phyloP scores from a whole-genome alignment of 306 rosid species.

The Lupinus albus region DNA sequence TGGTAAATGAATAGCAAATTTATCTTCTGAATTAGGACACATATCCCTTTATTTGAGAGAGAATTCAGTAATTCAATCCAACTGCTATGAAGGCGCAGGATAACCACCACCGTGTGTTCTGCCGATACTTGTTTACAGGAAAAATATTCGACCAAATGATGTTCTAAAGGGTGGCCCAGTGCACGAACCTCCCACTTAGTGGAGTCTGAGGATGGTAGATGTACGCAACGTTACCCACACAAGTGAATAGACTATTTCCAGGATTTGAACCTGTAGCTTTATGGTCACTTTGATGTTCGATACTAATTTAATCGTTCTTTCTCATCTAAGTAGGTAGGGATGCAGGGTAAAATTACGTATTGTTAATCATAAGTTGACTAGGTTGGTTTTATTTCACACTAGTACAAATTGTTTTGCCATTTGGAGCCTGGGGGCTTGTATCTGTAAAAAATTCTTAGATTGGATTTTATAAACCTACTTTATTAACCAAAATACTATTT shows the following conservation, averaged over 20 bases:
- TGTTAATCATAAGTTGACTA: not conserved
- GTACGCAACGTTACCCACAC: too few relatives aligned
- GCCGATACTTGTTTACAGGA: not conserved
- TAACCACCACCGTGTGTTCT: slow-evolving; percentile 1
- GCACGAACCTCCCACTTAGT: too few relatives aligned
- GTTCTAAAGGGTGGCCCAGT: too few relatives aligned
- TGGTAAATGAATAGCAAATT: not conserved
- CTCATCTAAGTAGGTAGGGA: not conserved
- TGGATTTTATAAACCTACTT: slow-evolving; percentile 16
- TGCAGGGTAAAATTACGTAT: not conserved
- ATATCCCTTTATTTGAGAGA: not conserved
- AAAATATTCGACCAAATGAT: not conserved
- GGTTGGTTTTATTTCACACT: not conserved
- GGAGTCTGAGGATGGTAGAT: too few relatives aligned
- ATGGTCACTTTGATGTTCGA: not conserved
- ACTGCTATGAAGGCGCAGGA: not conserved
- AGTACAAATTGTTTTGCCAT: not conserved
- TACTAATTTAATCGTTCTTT: not conserved
- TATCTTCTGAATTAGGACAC: slow-evolving; percentile 5
- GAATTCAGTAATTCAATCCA: not conserved
- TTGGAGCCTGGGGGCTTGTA: not conserved
- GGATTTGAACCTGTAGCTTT: too few relatives aligned
- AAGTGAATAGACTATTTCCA: too few relatives aligned
- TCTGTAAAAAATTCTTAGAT: not conserved
- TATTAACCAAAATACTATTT: not conserved